phyloP scores from a whole-genome alignment of 1,139 yeast genomes.

The Diutina rugosa region DNA sequence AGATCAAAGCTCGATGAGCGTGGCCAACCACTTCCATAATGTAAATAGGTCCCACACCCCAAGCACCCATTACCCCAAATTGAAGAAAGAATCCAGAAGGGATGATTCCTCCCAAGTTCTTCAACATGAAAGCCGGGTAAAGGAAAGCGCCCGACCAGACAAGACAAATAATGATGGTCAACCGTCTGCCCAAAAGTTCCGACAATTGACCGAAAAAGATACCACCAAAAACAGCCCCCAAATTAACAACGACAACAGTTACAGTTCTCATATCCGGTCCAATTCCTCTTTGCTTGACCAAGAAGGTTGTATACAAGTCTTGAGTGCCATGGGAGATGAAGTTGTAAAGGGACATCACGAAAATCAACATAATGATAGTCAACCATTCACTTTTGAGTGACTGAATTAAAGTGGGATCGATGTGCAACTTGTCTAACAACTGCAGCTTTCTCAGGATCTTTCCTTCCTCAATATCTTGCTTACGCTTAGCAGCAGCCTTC shows the following conservation, averaged over 20 bases:
- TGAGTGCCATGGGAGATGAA: constrained; percentile 67
- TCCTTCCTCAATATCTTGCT: background rate
- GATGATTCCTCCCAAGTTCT: constrained; percentile 37
- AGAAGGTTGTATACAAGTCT: constrained; percentile 57
- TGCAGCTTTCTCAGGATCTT: background rate
- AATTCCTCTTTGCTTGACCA: constrained; percentile 39
- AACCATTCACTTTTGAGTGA: constrained; percentile 28
- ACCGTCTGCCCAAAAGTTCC: constrained; percentile 47
- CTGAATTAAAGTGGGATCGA: background rate
- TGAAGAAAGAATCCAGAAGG: constrained; percentile 75
- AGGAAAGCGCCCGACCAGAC: constrained; percentile 53
- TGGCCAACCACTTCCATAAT: constrained; percentile 66
- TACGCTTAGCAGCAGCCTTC: background rate
- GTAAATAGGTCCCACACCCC: constrained; percentile 80
- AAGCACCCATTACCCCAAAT: constrained; percentile 75
- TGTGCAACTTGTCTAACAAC: background rate
- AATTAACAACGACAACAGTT: constrained; percentile 54
- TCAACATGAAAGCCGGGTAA: constrained; percentile 62
- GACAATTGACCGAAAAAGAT: constrained; percentile 47
- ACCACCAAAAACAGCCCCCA: constrained; percentile 64
- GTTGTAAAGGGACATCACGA: constrained; percentile 36
- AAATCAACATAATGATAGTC: constrained; percentile 27
- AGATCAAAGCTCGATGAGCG: constrained; percentile 58
- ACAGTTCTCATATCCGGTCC: constrained; percentile 44
- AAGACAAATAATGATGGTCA: constrained; percentile 41